Evolutionary conservation across 768 basidiomycete species (phyloP).

Genomic region (Boletus rex-veris): DNA sequence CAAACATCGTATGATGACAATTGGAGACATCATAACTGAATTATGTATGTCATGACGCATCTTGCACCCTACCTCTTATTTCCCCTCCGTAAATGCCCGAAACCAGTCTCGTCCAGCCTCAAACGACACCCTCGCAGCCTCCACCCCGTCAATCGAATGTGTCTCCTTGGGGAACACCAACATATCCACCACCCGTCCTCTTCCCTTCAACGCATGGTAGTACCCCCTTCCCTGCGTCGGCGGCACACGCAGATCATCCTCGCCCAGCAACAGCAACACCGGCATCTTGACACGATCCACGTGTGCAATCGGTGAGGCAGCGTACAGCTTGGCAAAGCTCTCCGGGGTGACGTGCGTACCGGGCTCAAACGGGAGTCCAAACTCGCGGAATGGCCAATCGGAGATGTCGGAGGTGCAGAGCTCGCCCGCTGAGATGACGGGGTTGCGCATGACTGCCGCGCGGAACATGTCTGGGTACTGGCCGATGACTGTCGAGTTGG

Average conservation of each 20-base stretch:
- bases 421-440: slow-evolving; percentile 62
- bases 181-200: slow-evolving; percentile 47
- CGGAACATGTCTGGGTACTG: slow-evolving; percentile 59
- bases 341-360: slow-evolving; percentile 42
- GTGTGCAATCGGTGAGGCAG: slow-evolving; percentile 54
- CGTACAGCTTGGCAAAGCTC: slow-evolving; percentile 41
- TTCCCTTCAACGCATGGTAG: slow-evolving; percentile 62
- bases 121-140: slow-evolving; percentile 50
- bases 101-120: slow-evolving; percentile 56
- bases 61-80: not conserved
- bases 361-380: slow-evolving; percentile 34
- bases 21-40: too few species aligned
- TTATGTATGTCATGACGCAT: too few species aligned
- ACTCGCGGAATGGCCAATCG: slow-evolving; percentile 57
- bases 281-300: slow-evolving; percentile 49
- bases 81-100: slow-evolving; percentile 14
- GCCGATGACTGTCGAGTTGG: slow-evolving; percentile 48
- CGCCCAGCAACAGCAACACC: slow-evolving; percentile 58
- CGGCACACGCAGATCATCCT: slow-evolving; percentile 58
- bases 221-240: slow-evolving; percentile 59
- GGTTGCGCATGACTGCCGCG: slow-evolving; percentile 64
- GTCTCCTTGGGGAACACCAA: slow-evolving; percentile 58
- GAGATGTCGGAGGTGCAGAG: slow-evolving; percentile 59
- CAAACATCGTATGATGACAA: too few species aligned
- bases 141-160: slow-evolving; percentile 63